These are phyloP conservation scores for Letharia columbiana DNA, from an alignment of 495 filamentous ascomycete species.

Conservation along the genomic window DNA sequence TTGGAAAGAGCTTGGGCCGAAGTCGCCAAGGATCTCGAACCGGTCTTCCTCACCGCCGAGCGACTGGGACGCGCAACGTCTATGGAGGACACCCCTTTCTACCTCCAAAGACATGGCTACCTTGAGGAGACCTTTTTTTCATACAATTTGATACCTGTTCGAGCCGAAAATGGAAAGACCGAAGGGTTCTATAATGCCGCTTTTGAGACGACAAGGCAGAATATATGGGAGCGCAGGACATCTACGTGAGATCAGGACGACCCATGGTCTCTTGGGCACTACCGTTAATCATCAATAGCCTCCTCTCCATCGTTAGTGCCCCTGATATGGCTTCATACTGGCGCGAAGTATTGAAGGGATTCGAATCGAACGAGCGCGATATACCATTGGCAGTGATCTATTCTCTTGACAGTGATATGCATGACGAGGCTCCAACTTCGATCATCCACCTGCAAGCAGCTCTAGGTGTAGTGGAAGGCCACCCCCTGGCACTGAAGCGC, in stretches of 20 bases:
- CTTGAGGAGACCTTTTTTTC: slow-evolving; percentile 2
- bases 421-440: slow-evolving; percentile 38
- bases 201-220: slow-evolving; percentile 56
- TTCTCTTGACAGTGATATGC: not conserved
- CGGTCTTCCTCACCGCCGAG: not conserved
- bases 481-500: not conserved
- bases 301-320: not conserved
- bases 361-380: not conserved
- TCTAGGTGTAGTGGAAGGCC: not conserved
- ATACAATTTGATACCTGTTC: not conserved
- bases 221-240: slow-evolving; percentile 55
- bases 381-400: not conserved
- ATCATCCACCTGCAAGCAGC: slow-evolving; percentile 24
- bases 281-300: not conserved
- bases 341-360: not conserved
- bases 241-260: slow-evolving; percentile 55
- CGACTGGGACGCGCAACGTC: not conserved
- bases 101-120: not conserved
- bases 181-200: slow-evolving; percentile 57
- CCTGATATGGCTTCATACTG: slow-evolving; percentile 1
- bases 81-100: not conserved
- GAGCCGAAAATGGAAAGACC: slow-evolving; percentile 41
- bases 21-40: not conserved
- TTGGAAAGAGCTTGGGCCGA: slow-evolving; percentile 30
- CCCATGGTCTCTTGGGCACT: not conserved